Evolutionary conservation across 2,329 filamentous ascomycete genomes (phyloP), one percentile per base, ranked within the genome.

Genomic region (Lasiodiplodia gonubiensis): DNA sequence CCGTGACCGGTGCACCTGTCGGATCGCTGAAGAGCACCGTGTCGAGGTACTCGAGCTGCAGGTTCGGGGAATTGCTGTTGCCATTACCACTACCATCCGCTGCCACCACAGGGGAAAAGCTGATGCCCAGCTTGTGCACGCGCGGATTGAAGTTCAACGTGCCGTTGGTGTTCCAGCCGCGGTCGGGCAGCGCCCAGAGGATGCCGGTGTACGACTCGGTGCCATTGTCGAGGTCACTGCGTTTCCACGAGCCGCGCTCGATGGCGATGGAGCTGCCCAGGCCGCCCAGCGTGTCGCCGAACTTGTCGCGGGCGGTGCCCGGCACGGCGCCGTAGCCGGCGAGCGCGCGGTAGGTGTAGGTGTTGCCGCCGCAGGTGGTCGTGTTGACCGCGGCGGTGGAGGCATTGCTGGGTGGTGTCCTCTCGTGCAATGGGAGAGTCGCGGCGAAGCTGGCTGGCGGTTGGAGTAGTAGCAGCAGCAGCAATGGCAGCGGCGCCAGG

Each of bases 131-230:
- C 74, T 90, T 89, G 77, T 93, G 90, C 33, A 93, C 83, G 39
- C 90, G 85, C 3, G 85, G 84, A 70, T 91, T 66, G 53, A 52
- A 63, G 55, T 67, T 67, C 14, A 67, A 71, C 10, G 89, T 90
- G 53, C 89, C 90, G 71, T 91, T 81, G 0, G 89, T 92, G 73
- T 92, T 92, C 89, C 90, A 92, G 46, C 90, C 90, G 68, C 89
- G 83, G 73, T 92, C 89, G 1, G 90, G 90, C 18, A 92, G 77
- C 14, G 83, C 81, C 78, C 86, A 92, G 25, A 92, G 73, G 4
- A 86, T 83, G 18, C 89, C 90, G 2, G 83, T 82, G 74, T 92
- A 92, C 6, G 75, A 5, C 7, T 16, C 14, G 1, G 39, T 42
- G 16, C 39, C 39, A n/a, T n/a, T n/a, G n/a, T n/a, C n/a, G n/a